Evolutionary conservation across 1,139 yeast species (phyloP).

Genomic region (Geotrichum carabidarum): DNA sequence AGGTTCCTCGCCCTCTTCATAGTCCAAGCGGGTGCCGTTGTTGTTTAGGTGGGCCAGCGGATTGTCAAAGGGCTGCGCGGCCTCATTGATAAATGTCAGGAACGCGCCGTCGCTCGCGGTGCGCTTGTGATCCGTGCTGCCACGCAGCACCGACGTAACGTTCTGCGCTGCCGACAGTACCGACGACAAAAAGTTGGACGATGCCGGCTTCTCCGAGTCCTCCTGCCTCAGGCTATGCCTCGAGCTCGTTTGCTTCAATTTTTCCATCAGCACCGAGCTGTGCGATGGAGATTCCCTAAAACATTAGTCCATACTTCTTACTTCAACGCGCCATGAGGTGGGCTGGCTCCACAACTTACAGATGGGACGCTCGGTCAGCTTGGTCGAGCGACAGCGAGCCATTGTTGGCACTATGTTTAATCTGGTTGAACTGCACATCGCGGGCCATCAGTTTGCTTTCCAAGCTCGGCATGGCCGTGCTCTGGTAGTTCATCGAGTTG

Average conservation of each 20-base stretch:
- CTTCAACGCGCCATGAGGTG: not conserved
- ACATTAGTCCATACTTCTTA: not conserved
- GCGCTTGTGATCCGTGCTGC: constrained; percentile 18
- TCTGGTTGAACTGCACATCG: not conserved
- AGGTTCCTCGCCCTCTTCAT: not conserved
- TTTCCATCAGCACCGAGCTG: not conserved
- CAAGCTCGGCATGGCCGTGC: too few species aligned
- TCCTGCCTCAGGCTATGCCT: not conserved
- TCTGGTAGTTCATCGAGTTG: too few species aligned
- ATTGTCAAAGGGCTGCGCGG: constrained; percentile 14
- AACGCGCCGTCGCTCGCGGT: constrained; percentile 22
- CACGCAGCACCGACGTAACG: constrained; percentile 31
- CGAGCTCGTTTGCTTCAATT: constrained; percentile 1
- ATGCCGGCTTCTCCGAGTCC: constrained; percentile 2
- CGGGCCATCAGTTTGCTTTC: not conserved
- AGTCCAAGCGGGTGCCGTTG: not conserved
- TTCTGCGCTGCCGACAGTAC: constrained; percentile 35
- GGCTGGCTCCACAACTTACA: not conserved
- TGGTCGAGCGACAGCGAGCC: not conserved
- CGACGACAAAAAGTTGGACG: constrained; percentile 25
- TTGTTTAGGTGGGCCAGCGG: constrained; percentile 9
- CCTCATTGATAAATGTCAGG: constrained; percentile 20
- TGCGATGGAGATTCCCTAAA: not conserved
- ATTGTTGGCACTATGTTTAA: not conserved
- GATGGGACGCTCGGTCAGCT: too few species aligned